Percentiles rank a stretch among this genome's conserved stretches.
phyloP scores from a whole-genome alignment of 352 stramenopile species.

The Phytopythium oedochilum region DNA sequence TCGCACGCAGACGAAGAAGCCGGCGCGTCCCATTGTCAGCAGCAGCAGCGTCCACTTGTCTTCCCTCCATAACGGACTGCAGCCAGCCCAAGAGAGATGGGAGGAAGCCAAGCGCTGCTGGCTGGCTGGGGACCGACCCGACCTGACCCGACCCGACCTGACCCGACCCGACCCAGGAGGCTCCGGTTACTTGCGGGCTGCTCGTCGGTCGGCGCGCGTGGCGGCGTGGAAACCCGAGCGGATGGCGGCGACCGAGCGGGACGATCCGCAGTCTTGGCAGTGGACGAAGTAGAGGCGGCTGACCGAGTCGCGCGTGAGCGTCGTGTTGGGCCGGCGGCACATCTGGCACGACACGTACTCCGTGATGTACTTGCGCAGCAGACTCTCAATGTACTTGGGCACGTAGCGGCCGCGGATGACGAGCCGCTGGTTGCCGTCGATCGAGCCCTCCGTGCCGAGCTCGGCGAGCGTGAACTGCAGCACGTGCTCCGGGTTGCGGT shows the following conservation, averaged over 20 bases:
- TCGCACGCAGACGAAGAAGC: not conserved
- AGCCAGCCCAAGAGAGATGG: too few relatives aligned
- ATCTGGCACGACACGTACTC: constrained; percentile 99
- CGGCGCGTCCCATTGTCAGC: too few relatives aligned
- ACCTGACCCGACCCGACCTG: too few relatives aligned
- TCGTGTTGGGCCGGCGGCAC: constrained; percentile 98
- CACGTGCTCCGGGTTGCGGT: constrained; percentile 97
- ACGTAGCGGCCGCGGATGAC: constrained; percentile 98
- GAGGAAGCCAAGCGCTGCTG: too few relatives aligned
- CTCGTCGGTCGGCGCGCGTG: constrained; percentile 79
- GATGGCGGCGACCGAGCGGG: constrained; percentile 96
- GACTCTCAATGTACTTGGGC: constrained; percentile 98
- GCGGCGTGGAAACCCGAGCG: constrained; percentile 98
- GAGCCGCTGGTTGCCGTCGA: constrained; percentile 98
- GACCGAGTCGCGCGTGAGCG: constrained; percentile 95
- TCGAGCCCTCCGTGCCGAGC: constrained; percentile 98
- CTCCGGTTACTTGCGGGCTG: constrained; percentile 70
- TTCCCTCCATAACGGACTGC: too few relatives aligned
- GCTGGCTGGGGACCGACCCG: too few relatives aligned
- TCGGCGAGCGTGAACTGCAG: constrained; percentile 99
- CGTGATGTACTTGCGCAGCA: constrained; percentile 99
- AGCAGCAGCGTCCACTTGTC: too few relatives aligned
- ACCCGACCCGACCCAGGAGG: too few relatives aligned
- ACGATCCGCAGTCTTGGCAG: constrained; percentile 97
- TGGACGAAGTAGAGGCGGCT: constrained; percentile 98